These are phyloP conservation scores for Nicotiana sylvestris DNA, from an alignment of 257 asterid species.

Conservation along the genomic window DNA sequence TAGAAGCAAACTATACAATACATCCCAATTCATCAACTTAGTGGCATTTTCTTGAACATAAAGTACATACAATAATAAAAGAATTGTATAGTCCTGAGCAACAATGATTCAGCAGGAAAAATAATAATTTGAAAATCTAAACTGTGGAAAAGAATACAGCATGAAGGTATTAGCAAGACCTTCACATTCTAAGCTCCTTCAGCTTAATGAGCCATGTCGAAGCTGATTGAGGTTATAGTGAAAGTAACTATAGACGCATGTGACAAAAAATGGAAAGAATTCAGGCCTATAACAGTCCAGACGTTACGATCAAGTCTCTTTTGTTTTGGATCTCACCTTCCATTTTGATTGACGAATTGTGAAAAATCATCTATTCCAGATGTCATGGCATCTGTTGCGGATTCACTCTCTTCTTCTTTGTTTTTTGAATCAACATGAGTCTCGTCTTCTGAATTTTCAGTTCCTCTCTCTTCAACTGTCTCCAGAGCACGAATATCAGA, in stretches of 20 bases:
- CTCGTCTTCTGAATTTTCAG: constrained; percentile 14
- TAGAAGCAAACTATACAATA: neutral
- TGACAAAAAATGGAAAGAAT: constrained; percentile 4
- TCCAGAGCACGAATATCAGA: constrained; percentile 13
- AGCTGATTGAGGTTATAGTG: neutral
- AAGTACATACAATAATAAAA: constrained; percentile 8
- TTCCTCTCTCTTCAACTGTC: constrained; percentile 29
- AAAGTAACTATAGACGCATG: neutral
- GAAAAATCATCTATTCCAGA: constrained; percentile 45
- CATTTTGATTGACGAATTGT: constrained; percentile 33
- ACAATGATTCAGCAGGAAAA: constrained; percentile 1
- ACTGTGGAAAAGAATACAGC: neutral
- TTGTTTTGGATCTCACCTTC: constrained; percentile 31
- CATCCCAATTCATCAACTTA: constrained; percentile 7
- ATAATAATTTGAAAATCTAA: neutral
- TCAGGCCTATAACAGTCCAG: neutral
- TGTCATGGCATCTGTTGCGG: constrained; percentile 25
- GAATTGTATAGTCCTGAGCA: neutral
- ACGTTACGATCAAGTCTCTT: neutral
- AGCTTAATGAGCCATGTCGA: neutral
- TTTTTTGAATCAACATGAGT: constrained; percentile 4
- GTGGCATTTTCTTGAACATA: neutral
- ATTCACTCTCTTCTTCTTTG: constrained; percentile 16
- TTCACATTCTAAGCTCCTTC: neutral
- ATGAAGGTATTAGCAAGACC: neutral